Percentiles rank a stretch among this genome's conserved stretches.
phyloP scores from a whole-genome alignment of 768 basidiomycete species.

The Strobilomyces confusus region DNA sequence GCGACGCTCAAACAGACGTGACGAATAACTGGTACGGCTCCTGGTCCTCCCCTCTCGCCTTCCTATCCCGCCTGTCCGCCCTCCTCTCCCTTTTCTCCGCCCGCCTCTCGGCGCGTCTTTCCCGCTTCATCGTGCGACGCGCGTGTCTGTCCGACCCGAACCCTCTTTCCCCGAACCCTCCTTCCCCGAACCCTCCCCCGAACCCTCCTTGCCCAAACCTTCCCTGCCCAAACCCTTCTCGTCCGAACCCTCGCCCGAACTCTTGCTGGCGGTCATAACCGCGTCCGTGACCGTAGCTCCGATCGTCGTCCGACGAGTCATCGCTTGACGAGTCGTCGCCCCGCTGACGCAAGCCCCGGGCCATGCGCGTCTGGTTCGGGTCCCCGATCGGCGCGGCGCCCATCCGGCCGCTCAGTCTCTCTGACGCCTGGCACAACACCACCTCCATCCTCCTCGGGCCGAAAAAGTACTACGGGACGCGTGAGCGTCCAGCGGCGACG shows the following conservation, averaged over 20 bases:
- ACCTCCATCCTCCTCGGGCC: constrained; percentile 42
- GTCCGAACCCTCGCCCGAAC: too few relatives aligned
- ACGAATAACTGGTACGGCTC: constrained; percentile 24
- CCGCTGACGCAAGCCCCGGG: constrained; percentile 12
- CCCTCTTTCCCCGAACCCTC: too few relatives aligned
- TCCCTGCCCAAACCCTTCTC: too few relatives aligned
- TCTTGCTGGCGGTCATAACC: too few relatives aligned
- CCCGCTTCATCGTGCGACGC: constrained; percentile 7
- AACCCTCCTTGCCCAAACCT: too few relatives aligned
- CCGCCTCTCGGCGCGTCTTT: constrained; percentile 5
- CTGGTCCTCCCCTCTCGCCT: constrained; percentile 10
- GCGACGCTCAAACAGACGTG: too few relatives aligned
- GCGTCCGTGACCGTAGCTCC: too few relatives aligned
- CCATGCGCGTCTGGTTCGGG: constrained; percentile 19
- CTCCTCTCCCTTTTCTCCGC: constrained; percentile 12
- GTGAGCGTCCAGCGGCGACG: not conserved
- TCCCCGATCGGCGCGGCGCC: constrained; percentile 23
- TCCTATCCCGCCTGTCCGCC: not conserved
- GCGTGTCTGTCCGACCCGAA: not conserved
- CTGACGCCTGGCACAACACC: constrained; percentile 32
- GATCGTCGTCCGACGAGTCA: constrained; percentile 1
- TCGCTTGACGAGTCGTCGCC: not conserved
- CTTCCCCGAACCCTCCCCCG: too few relatives aligned
- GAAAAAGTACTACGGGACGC: constrained; percentile 41
- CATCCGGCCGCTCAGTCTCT: constrained; percentile 26